A percentile compares a stretch with the other conserved stretches of the same genome.
These are phyloP conservation scores for Pharus latifolius DNA, from an alignment of 176 grass and related monocot species.

Conservation along the genomic window DNA sequence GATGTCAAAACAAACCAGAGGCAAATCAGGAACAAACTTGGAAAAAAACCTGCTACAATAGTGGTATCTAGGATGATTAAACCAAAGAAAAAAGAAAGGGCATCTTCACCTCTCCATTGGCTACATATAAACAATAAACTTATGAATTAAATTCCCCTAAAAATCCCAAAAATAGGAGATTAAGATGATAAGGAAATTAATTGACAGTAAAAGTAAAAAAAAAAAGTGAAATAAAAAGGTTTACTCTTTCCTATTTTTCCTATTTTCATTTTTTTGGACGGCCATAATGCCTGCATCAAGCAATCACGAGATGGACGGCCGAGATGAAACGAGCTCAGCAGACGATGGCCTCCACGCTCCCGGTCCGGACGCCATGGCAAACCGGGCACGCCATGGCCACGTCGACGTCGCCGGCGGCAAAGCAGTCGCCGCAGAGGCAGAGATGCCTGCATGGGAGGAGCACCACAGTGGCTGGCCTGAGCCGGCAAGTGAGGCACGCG, in stretches of 20 bases:
- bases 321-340: slow-evolving; percentile 12
- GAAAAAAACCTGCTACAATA: background rate
- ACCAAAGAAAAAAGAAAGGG: too few relatives aligned
- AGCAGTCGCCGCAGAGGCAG: slow-evolving; percentile 62
- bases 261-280: background rate
- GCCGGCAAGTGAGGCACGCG: slow-evolving; percentile 40
- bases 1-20: background rate
- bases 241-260: background rate
- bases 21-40: slow-evolving; percentile 11
- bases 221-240: background rate
- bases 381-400: slow-evolving; percentile 52
- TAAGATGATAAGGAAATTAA: background rate
- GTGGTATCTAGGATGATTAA: too few relatives aligned
- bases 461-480: slow-evolving; percentile 41
- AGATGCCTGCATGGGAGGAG: slow-evolving; percentile 80
- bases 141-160: slow-evolving; percentile 58
- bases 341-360: slow-evolving; percentile 70
- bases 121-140: slow-evolving; percentile 31
- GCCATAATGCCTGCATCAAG: background rate
- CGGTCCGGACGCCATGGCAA: slow-evolving; percentile 63
- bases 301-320: slow-evolving; percentile 4
- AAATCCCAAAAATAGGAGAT: slow-evolving; percentile 14
- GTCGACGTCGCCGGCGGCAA: slow-evolving; percentile 26
- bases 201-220: background rate
- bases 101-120: background rate